These are phyloP conservation scores for Ogataea haglerorum DNA, from an alignment of 805 yeast species.

Conservation along the genomic window DNA sequence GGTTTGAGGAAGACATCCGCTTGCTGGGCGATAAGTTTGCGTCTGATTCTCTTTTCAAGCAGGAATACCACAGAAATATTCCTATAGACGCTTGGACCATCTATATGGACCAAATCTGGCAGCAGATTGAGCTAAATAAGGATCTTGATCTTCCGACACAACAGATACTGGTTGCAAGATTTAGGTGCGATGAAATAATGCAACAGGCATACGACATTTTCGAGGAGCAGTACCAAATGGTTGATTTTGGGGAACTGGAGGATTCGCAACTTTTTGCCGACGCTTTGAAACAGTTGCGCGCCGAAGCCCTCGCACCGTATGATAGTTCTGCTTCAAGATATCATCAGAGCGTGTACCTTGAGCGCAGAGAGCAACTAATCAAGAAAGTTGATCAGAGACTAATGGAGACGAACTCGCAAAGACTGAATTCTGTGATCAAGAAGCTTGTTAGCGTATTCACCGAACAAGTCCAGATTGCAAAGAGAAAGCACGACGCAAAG, in stretches of 20 bases:
- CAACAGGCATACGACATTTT: conserved; percentile 47
- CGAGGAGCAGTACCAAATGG: conserved; percentile 31
- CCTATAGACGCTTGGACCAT: conserved; percentile 97
- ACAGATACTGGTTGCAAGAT: conserved; percentile 89
- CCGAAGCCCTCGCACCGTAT: conserved; percentile 47
- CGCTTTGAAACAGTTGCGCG: conserved; percentile 41
- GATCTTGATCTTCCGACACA: conserved; percentile 97
- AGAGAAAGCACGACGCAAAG: conserved; percentile 23
- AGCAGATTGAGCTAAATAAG: conserved; percentile 86
- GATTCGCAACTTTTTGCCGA: conserved; percentile 38
- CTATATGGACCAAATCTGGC: conserved; percentile 90
- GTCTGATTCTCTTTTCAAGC: conserved; percentile 48
- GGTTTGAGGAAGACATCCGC: conserved; percentile 59
- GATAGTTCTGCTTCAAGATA: conserved; percentile 79
- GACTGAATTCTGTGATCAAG: conserved; percentile 37
- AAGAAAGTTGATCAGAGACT: conserved; percentile 47
- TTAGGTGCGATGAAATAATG: conserved; percentile 89
- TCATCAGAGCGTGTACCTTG: conserved; percentile 58
- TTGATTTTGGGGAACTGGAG: conserved; percentile 27
- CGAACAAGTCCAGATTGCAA: conserved; percentile 21
- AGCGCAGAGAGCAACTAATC: conserved; percentile 50
- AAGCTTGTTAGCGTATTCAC: conserved; percentile 32
- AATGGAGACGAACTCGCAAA: conserved; percentile 40
- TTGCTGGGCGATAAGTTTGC: conserved; percentile 62
- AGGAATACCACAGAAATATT: conserved; percentile 73